Evolutionary conservation across 352 stramenopile species (phyloP).

Genomic region (Aphanomyces euteiches): DNA sequence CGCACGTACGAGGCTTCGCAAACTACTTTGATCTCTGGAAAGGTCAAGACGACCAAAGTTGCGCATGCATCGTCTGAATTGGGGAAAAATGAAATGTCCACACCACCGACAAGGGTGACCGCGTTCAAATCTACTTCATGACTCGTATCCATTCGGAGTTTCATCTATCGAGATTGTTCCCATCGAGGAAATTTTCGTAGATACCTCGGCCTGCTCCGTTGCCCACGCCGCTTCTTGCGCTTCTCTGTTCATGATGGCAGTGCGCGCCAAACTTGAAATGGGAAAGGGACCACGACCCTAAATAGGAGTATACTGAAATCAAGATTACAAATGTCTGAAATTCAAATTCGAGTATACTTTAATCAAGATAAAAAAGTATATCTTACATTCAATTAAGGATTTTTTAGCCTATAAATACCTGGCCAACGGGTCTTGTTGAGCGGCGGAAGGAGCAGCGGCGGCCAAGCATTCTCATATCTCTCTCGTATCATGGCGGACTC

Average conservation of each 20-base stretch:
- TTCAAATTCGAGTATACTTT: slow-evolving; percentile 17
- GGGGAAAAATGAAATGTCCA: slow-evolving; percentile 84
- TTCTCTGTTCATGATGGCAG: neutral
- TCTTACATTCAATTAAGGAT: neutral
- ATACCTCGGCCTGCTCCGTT: slow-evolving; percentile 20
- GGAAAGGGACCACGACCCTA: neutral
- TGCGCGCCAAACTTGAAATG: neutral
- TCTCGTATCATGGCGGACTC: slow-evolving; percentile 9
- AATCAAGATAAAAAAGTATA: neutral
- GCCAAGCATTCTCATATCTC: neutral
- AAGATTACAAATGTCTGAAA: slow-evolving; percentile 1
- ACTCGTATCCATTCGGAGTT: neutral
- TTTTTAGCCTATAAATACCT: slow-evolving; percentile 25
- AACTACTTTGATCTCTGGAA: slow-evolving; percentile 51
- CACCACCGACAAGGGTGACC: slow-evolving; percentile 54
- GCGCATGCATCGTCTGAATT: slow-evolving; percentile 73
- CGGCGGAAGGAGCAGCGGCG: neutral
- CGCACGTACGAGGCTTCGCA: slow-evolving; percentile 60
- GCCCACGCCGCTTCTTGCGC: slow-evolving; percentile 2
- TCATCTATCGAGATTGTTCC: slow-evolving; percentile 11
- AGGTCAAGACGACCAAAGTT: slow-evolving; percentile 74
- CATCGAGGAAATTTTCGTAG: too few relatives aligned
- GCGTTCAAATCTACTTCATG: slow-evolving; percentile 14
- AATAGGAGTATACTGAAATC: slow-evolving; percentile 3
- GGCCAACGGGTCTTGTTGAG: neutral